Evolutionary conservation across 345 rosid genomes (phyloP).

Genomic region (Xanthoceras sorbifolium): DNA sequence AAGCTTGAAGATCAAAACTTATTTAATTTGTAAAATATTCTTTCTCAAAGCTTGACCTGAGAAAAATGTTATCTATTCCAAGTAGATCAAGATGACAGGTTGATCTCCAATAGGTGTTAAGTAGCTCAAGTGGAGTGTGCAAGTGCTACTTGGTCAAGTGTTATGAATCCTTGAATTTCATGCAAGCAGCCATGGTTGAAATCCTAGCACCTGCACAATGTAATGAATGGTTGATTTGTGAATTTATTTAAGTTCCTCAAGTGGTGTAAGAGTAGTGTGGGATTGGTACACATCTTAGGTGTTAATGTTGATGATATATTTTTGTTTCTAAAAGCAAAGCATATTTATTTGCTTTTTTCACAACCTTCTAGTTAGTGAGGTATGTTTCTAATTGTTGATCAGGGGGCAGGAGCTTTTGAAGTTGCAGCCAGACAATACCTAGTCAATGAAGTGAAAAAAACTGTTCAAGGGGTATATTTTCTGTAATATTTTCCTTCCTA

Average conservation of each 20-base stretch:
- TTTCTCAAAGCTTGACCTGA: not conserved
- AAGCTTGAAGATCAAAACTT: not conserved
- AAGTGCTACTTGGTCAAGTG: not conserved
- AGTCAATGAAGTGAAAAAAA: constrained; percentile 84
- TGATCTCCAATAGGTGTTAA: not conserved
- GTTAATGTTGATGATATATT: not conserved
- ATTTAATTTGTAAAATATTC: not conserved
- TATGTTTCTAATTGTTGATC: constrained; percentile 14
- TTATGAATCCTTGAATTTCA: not conserved
- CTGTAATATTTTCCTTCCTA: not conserved
- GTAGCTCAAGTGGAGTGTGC: not conserved
- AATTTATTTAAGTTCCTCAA: not conserved
- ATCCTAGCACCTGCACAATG: not conserved
- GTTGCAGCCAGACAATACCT: constrained; percentile 91
- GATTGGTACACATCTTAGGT: not conserved
- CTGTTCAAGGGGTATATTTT: constrained; percentile 80
- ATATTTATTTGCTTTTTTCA: not conserved
- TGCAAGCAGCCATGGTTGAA: not conserved
- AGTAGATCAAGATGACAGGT: not conserved
- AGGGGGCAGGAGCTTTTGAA: constrained; percentile 99
- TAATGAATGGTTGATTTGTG: not conserved
- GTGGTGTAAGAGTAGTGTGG: not conserved
- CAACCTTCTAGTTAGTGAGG: not conserved
- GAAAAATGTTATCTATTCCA: not conserved
- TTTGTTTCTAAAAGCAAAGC: not conserved